Percentiles rank a stretch among this genome's conserved stretches.
Evolutionary conservation across 164 flowering plant genomes (phyloP).

Genomic region (Liquidambar formosana): DNA sequence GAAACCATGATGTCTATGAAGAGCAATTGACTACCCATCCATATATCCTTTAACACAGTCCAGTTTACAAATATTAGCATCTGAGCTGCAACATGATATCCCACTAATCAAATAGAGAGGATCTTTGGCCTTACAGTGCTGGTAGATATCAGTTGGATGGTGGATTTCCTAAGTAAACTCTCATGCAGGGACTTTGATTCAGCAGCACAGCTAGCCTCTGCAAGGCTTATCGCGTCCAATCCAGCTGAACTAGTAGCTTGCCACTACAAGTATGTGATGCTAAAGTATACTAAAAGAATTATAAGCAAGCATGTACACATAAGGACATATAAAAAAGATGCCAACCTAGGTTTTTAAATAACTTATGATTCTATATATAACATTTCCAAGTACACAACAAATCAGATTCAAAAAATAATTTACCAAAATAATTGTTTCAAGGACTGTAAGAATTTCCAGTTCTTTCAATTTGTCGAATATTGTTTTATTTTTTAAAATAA

Average conservation of each 20-base stretch:
- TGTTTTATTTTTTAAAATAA: too few relatives aligned
- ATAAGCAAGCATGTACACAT: too few relatives aligned
- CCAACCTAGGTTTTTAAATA: background rate
- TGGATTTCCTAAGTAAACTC: constrained; percentile 35
- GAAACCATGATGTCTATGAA: constrained; percentile 46
- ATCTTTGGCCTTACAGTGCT: constrained; percentile 46
- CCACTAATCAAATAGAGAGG: background rate
- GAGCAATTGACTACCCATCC: constrained; percentile 65
- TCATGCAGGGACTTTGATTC: constrained; percentile 17
- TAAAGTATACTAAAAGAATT: background rate
- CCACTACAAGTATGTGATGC: background rate
- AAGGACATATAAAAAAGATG: background rate
- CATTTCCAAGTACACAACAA: too few relatives aligned
- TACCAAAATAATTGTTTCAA: too few relatives aligned
- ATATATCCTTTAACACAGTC: constrained; percentile 41
- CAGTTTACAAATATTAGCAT: constrained; percentile 7
- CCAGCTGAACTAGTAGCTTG: constrained; percentile 21
- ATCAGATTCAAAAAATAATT: too few relatives aligned
- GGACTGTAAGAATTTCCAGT: too few relatives aligned
- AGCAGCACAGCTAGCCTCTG: background rate
- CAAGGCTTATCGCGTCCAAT: constrained; percentile 17
- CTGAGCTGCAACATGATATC: background rate
- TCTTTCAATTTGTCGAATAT: too few relatives aligned
- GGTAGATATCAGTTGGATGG: constrained; percentile 38
- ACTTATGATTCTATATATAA: too few relatives aligned